Conservation (phyloP, 495 filamentous ascomycete genomes). For the Hypoxylon intermedium region DNA sequence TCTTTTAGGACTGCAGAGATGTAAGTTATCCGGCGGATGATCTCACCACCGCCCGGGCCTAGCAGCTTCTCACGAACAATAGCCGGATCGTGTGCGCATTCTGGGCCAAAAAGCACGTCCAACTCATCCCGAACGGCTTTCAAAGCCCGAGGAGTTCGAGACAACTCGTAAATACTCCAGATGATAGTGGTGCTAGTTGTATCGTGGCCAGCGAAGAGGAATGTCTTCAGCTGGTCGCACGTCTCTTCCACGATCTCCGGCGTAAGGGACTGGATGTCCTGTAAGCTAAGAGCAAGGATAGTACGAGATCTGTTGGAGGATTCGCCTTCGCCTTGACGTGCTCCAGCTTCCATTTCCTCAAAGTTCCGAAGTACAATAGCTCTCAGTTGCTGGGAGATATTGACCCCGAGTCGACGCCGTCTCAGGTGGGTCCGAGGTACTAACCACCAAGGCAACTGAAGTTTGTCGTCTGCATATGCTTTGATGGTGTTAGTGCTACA, state of each 20-base stretch:
- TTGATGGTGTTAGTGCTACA: too few relatives aligned
- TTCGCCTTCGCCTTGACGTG: too few relatives aligned
- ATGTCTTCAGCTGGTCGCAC: slow-evolving; percentile 50
- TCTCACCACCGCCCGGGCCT: slow-evolving; percentile 48
- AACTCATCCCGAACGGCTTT: slow-evolving; percentile 54
- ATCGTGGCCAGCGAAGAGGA: slow-evolving; percentile 60
- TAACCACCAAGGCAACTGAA: too few relatives aligned
- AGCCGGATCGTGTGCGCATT: slow-evolving; percentile 19
- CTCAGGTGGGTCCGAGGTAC: too few relatives aligned
- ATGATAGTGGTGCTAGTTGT: slow-evolving; percentile 52
- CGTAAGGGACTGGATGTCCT: slow-evolving; percentile 32
- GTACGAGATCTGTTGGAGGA: slow-evolving; percentile 29
- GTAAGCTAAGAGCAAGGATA: slow-evolving; percentile 43
- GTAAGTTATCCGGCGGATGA: slow-evolving; percentile 52
- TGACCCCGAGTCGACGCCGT: too few relatives aligned
- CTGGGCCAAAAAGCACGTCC: slow-evolving; percentile 47
- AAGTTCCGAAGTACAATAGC: too few relatives aligned
- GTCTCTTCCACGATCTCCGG: slow-evolving; percentile 28
- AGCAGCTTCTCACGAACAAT: too few relatives aligned
- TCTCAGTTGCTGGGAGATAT: too few relatives aligned
- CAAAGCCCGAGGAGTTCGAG: slow-evolving; percentile 50
- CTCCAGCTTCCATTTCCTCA: too few relatives aligned
- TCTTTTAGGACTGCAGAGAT: slow-evolving; percentile 61
- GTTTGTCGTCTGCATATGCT: too few relatives aligned
- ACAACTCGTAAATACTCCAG: slow-evolving; percentile 57